Percentiles rank a stretch among this genome's conserved stretches.
These are phyloP conservation scores for Tylopilus sp. DNA, from an alignment of 1,284 basidiomycete genomes.

Conservation along the genomic window DNA sequence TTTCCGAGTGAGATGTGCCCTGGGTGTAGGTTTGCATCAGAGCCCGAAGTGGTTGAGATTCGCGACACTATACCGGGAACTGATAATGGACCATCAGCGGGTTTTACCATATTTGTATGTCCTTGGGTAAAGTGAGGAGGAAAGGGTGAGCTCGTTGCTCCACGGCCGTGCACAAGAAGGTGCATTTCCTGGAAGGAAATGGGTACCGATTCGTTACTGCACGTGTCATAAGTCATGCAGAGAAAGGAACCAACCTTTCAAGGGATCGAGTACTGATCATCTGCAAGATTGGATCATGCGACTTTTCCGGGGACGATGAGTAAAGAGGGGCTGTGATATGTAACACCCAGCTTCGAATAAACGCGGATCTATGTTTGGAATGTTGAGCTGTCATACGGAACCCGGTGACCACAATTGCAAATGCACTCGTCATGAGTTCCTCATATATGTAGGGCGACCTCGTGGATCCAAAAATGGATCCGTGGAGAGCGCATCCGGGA, in stretches of 20 bases:
- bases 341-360: constrained; percentile 3
- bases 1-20: background rate
- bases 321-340: background rate
- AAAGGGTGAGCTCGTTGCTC: background rate
- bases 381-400: background rate
- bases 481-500: background rate
- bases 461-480: background rate
- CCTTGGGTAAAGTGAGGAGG: background rate
- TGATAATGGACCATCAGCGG: background rate
- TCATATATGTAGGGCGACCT: background rate
- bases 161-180: background rate
- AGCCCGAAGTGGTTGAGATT: background rate
- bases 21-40: constrained; percentile 1
- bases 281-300: background rate
- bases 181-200: background rate
- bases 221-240: background rate
- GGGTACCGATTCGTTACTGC: background rate
- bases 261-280: background rate
- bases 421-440: background rate
- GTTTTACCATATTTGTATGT: background rate
- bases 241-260: background rate
- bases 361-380: background rate
- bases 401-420: background rate
- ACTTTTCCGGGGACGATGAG: background rate
- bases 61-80: background rate